Evolutionary conservation across 2,329 filamentous ascomycete genomes (phyloP).

Genomic region (Hypoxylon sp.): DNA sequence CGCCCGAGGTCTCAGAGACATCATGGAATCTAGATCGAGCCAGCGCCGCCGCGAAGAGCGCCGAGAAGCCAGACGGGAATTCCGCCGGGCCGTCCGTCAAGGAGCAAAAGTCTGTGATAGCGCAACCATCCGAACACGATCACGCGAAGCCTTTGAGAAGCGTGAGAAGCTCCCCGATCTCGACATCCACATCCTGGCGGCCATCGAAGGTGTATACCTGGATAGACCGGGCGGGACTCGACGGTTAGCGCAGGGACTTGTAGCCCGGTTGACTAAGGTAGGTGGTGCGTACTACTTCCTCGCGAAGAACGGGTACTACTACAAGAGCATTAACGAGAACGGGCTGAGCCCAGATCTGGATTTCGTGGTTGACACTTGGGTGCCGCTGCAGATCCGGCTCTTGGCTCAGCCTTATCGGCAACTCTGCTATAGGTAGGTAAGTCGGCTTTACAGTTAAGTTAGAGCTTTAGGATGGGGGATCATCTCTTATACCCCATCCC

Average conservation of each 20-base stretch:
- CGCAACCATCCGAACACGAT: not conserved
- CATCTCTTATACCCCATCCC: no score
- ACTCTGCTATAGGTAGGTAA: conserved; percentile 12
- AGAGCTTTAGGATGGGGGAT: not conserved
- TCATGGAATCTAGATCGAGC: no score
- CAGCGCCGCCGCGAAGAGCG: not conserved
- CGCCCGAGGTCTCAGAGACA: not conserved
- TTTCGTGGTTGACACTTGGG: conserved; percentile 18
- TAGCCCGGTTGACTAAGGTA: not conserved
- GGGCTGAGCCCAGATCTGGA: conserved; percentile 1
- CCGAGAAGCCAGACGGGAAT: not conserved
- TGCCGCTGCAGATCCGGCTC: conserved; percentile 14
- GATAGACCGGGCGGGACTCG: not conserved
- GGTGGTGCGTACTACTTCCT: conserved; percentile 22
- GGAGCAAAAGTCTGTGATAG: not conserved
- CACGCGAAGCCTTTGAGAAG: not conserved
- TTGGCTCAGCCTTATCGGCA: conserved; percentile 28
- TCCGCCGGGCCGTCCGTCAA: not conserved
- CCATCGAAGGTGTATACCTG: conserved; percentile 17
- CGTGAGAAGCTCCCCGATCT: not conserved
- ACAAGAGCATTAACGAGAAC: conserved; percentile 3
- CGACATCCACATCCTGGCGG: conserved; percentile 7
- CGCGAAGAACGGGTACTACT: conserved; percentile 20
- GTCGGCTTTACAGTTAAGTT: not conserved
- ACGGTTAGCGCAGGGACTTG: not conserved